Percentiles rank a stretch among this genome's conserved stretches.
phyloP scores from a whole-genome alignment of 495 filamentous ascomycete genomes.

The Lasiosphaeria miniovina region DNA sequence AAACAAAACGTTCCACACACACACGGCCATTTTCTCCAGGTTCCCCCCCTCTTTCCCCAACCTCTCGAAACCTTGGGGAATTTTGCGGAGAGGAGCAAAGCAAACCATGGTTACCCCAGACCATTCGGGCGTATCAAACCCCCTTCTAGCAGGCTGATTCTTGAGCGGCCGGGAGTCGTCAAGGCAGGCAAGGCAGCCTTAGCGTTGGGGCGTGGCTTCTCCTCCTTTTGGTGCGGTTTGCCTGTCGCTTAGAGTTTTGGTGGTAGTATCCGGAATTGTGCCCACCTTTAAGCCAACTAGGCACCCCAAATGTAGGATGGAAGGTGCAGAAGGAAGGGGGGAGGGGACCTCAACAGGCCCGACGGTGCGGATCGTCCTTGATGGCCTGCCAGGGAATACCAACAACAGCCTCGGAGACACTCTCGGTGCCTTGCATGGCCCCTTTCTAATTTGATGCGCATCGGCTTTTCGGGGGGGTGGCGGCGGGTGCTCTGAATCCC shows the following conservation, averaged over 20 bases:
- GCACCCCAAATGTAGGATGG: too few relatives aligned
- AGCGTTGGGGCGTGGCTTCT: background rate
- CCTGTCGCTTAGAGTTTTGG: background rate
- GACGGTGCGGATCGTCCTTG: conserved; percentile 5
- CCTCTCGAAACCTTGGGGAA: background rate
- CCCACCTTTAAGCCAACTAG: too few relatives aligned
- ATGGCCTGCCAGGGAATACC: background rate
- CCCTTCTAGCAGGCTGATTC: background rate
- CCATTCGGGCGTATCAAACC: background rate
- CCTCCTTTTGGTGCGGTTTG: background rate
- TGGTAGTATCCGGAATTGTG: too few relatives aligned
- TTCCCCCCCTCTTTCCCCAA: background rate
- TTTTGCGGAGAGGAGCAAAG: background rate
- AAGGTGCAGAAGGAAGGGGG: background rate
- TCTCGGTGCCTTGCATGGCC: conserved; percentile 12
- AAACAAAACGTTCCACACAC: background rate
- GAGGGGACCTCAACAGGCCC: background rate
- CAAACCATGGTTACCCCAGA: background rate
- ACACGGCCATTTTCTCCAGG: background rate
- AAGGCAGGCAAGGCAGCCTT: background rate
- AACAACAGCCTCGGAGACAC: conserved; percentile 2
- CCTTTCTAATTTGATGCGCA: conserved; percentile 4
- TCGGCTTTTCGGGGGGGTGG: background rate
- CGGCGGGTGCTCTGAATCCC: too few relatives aligned
- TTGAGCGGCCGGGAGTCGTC: background rate